A percentile compares a stretch with the other conserved stretches of the same genome.
Evolutionary conservation across 805 yeast genomes (phyloP).

Genomic region (Kluyveromyces nonfermentans): DNA sequence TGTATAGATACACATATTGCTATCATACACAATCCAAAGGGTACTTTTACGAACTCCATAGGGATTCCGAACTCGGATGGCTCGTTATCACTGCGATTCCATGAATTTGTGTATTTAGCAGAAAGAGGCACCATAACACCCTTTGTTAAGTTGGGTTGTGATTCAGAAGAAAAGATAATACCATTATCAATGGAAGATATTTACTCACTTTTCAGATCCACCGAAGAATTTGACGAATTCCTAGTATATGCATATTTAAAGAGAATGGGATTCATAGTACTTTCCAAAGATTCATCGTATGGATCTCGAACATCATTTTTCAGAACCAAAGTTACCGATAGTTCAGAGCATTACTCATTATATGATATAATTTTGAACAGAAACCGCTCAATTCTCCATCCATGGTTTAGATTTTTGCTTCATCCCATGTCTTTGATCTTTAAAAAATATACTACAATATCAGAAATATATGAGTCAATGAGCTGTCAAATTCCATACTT

Average conservation of each 20-base stretch:
- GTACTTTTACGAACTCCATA: conserved; percentile 63
- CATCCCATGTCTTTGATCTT: conserved; percentile 10
- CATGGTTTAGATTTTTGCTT: neutral
- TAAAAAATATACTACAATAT: conserved; percentile 16
- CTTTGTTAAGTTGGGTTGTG: conserved; percentile 16
- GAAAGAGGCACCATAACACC: conserved; percentile 67
- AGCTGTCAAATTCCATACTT: conserved; percentile 21
- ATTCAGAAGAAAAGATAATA: conserved; percentile 20
- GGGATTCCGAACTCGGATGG: conserved; percentile 49
- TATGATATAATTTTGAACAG: neutral
- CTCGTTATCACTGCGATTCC: conserved; percentile 43
- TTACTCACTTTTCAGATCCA: conserved; percentile 39
- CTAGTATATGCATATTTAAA: conserved; percentile 67
- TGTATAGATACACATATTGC: conserved; percentile 27
- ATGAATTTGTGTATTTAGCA: conserved; percentile 67
- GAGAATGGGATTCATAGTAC: conserved; percentile 67
- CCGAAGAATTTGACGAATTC: conserved; percentile 42
- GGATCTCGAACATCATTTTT: neutral
- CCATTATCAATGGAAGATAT: conserved; percentile 55
- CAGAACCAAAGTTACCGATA: neutral
- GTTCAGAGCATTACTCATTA: neutral
- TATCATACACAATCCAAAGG: conserved; percentile 44
- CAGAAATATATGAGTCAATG: conserved; percentile 26
- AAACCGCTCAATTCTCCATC: neutral
- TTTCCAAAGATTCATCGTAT: conserved; percentile 5